phyloP scores from a whole-genome alignment of 768 basidiomycete genomes.

The Suillus spraguei region DNA sequence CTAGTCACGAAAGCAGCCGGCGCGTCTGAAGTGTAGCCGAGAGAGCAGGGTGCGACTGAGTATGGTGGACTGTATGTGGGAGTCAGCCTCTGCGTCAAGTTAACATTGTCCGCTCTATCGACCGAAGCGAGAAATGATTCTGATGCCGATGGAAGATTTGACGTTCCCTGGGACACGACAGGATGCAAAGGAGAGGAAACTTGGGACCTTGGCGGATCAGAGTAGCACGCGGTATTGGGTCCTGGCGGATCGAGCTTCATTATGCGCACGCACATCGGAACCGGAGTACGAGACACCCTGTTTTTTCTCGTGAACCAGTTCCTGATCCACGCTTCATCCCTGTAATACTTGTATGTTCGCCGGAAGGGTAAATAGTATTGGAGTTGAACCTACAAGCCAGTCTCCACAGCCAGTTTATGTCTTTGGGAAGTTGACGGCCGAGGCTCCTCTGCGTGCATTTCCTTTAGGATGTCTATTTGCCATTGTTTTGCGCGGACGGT shows the following conservation, averaged over 20 bases:
- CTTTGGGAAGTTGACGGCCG: constrained; percentile 28
- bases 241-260: not conserved
- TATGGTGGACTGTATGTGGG: not conserved
- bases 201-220: not conserved
- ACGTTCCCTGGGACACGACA: not conserved
- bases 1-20: not conserved
- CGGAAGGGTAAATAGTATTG: constrained; percentile 11
- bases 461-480: constrained; percentile 33
- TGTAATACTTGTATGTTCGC: constrained; percentile 11
- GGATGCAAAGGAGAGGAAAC: not conserved
- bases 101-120: not conserved
- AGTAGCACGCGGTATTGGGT: not conserved
- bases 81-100: not conserved
- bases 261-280: not conserved
- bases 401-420: constrained; percentile 24
- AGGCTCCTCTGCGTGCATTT: constrained; percentile 22
- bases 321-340: constrained; percentile 32
- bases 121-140: not conserved
- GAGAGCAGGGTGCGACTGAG: not conserved
- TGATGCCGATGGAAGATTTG: too few species aligned
- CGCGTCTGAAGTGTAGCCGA: not conserved
- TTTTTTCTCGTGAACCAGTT: constrained; percentile 34
- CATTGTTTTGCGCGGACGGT: constrained; percentile 27
- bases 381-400: constrained; percentile 32
- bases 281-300: constrained; percentile 13